Evolutionary conservation across 345 rosid species (phyloP).

Genomic region (Anacardium occidentale): DNA sequence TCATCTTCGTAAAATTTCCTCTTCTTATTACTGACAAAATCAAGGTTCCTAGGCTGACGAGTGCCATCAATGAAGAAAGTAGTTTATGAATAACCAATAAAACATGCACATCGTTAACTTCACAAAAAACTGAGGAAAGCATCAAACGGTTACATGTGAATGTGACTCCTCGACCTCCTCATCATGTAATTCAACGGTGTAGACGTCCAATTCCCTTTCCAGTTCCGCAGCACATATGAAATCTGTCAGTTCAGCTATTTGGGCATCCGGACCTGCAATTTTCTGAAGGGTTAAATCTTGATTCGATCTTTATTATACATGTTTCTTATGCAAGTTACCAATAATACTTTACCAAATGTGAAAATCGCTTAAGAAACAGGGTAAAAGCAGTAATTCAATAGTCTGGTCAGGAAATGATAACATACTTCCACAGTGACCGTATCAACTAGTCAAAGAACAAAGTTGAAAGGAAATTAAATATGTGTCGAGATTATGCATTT

Average conservation of each 20-base stretch:
- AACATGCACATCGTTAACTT: neutral
- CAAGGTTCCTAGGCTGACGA: constrained; percentile 9
- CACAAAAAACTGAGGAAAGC: neutral
- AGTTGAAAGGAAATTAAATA: too few species aligned
- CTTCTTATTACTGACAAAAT: constrained; percentile 12
- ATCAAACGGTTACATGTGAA: neutral
- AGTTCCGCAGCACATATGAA: constrained; percentile 32
- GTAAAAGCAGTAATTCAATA: neutral
- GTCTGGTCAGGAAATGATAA: too few species aligned
- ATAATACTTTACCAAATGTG: neutral
- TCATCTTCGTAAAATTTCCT: neutral
- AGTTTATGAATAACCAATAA: neutral
- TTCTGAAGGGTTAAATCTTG: neutral
- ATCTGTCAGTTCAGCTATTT: constrained; percentile 22
- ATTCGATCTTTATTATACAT: neutral
- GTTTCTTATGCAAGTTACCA: too few species aligned
- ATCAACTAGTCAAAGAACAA: too few species aligned
- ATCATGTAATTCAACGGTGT: constrained; percentile 7
- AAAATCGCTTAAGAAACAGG: too few species aligned
- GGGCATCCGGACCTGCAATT: constrained; percentile 15
- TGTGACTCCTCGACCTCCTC: constrained; percentile 14
- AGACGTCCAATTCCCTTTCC: constrained; percentile 19
- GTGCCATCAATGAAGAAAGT: neutral
- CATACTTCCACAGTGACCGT: too few species aligned
- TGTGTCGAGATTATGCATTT: neutral